Base-by-base conservation (phyloP, 768 basidiomycete genomes). In the Cystofilobasidium bisporidii region DNA sequence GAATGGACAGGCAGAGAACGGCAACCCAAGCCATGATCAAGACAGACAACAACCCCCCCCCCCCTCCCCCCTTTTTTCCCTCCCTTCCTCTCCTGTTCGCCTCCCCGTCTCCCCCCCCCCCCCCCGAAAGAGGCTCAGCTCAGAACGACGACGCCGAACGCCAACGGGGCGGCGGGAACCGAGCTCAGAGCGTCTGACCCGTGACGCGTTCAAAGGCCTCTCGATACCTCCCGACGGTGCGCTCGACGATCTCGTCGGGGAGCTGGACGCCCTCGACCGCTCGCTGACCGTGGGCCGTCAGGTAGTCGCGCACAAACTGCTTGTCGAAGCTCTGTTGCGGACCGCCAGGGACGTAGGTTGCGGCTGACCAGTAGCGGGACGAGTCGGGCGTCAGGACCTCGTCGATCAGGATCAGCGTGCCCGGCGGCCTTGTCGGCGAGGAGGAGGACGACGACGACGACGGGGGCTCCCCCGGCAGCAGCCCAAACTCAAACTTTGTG, bases 401-500 rank as follows among this genome's bases (percentile, higher is more conserved):
- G 77, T 99, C 96, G 71, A 98, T 86, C 58, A 98, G 83, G 70
- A 94, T 88, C 28, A 97, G 80, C 36, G 71, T 71, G 24, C 67
- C 67, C 24, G 57, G 61, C 30, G 83, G 72, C 72, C 73, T 41
- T 71, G 71, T 22, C 71, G 65, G 65, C 74, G 65, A 55, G 9
- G 20, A 17, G 22, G 64, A 3, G 32, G 73, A 65, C 26, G 55
- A 32, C 28, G 24, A 38, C 18, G 41, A 66, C 18, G 65, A 38
- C 72, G 62, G 11, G 75, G 48, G 22, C n/a, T n/a, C n/a, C n/a
- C 76, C 64, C 20, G 77, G 80, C 58, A 91, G 73, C 53, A 97
- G 83, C 8, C 96, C 96, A 74, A 99, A 99, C 79, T 98, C 96
- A 77, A 98, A 97, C 76, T 99, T 99, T 47, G 93, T 98, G 77